These are phyloP conservation scores for Parascedosporium putredinis DNA, from an alignment of 2,329 filamentous ascomycete genomes.

Conservation along the genomic window DNA sequence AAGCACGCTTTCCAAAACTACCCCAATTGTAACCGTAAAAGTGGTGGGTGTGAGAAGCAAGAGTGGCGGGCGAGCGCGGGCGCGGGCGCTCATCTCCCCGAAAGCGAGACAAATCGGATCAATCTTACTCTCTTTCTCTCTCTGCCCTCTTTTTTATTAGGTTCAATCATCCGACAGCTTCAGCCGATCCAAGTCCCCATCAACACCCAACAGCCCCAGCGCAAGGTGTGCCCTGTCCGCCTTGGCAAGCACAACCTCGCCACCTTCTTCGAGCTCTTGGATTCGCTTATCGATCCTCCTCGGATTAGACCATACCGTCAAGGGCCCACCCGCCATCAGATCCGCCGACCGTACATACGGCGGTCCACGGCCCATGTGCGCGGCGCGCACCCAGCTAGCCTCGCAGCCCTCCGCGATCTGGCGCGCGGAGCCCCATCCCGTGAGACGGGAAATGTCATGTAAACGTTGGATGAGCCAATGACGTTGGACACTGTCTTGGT, in stretches of 20 bases:
- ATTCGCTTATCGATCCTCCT: constrained; percentile 42
- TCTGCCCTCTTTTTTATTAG: too few species aligned
- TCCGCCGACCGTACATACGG: constrained; percentile 49
- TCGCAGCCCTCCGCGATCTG: constrained; percentile 80
- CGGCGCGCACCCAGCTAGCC: constrained; percentile 68
- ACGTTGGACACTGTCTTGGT: constrained; percentile 59
- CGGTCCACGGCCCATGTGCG: constrained; percentile 63
- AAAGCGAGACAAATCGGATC: too few species aligned
- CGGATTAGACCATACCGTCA: constrained; percentile 36
- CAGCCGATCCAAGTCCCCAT: constrained; percentile 60
- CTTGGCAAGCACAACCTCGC: constrained; percentile 47
- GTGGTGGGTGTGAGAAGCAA: too few species aligned
- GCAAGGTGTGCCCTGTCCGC: constrained; percentile 62
- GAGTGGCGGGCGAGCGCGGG: too few species aligned
- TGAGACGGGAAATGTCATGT: constrained; percentile 64
- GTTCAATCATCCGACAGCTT: constrained; percentile 37
- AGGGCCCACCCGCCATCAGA: constrained; percentile 23
- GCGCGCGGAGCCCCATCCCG: constrained; percentile 76
- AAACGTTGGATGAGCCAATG: constrained; percentile 68
- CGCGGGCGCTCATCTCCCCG: too few species aligned
- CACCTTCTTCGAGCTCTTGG: constrained; percentile 32
- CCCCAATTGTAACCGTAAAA: too few species aligned
- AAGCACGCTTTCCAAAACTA: too few species aligned
- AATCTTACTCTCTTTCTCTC: too few species aligned
- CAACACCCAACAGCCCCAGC: constrained; percentile 66